These are phyloP conservation scores for Picocystis sp. DNA, from an alignment of 163 green algal genomes.

Conservation along the genomic window DNA sequence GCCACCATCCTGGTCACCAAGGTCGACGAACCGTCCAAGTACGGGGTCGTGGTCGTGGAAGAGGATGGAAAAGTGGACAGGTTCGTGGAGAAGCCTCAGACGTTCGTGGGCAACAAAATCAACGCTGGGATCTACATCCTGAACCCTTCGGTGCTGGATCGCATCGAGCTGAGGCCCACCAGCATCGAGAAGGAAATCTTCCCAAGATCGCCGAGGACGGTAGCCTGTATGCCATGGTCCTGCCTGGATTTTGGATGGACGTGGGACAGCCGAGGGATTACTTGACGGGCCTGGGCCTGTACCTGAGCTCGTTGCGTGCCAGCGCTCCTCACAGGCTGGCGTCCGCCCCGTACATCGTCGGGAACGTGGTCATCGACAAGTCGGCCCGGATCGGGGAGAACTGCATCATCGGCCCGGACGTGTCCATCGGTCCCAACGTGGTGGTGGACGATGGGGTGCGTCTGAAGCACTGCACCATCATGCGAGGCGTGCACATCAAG, in stretches of 20 bases:
- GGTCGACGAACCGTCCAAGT: conserved; percentile 90
- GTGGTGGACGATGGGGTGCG: conserved; percentile 82
- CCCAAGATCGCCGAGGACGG: conserved; percentile 68
- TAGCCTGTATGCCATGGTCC: conserved; percentile 68
- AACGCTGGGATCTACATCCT: conserved; percentile 96
- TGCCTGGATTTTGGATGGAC: conserved; percentile 98
- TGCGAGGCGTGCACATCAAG: conserved; percentile 70
- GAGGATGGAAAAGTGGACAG: conserved; percentile 62
- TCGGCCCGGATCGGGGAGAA: conserved; percentile 39
- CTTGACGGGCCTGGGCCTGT: conserved; percentile 74
- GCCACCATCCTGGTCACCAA: conserved; percentile 63
- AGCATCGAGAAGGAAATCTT: conserved; percentile 85
- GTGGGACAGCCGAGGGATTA: conserved; percentile 95
- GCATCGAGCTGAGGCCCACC: conserved; percentile 83
- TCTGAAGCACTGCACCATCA: conserved; percentile 73
- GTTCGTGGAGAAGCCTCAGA: conserved; percentile 96
- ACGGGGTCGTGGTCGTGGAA: conserved; percentile 90
- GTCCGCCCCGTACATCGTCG: conserved; percentile 28
- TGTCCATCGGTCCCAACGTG: conserved; percentile 65
- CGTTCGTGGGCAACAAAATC: conserved; percentile 98
- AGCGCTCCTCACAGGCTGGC: conserved; percentile 12
- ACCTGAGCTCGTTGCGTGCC: conserved; percentile 55
- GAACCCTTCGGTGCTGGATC: conserved; percentile 61
- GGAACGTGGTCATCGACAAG: conserved; percentile 78
- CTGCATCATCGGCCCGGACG: conserved; percentile 65